Base-by-base conservation (phyloP, 2,329 filamentous ascomycete species). In the Ophiostoma fasciatum region DNA sequence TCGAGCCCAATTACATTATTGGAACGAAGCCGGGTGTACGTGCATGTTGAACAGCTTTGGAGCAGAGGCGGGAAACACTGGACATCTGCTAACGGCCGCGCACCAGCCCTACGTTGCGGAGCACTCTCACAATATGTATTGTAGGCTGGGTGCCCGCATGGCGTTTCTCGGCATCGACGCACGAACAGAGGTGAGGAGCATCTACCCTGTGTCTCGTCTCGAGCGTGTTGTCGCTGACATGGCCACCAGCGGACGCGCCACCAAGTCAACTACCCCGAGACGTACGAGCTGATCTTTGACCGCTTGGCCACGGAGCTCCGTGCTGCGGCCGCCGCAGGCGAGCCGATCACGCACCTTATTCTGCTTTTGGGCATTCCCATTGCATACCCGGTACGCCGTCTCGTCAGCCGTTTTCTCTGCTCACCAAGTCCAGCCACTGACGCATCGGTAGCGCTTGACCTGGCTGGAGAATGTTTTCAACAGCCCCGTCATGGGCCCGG, bases 401-500 rank as follows among this genome's bases (percentile, higher is more conserved):
- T 6, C 25, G 1, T 26, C 13, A 5, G 3, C 4, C 9, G n/a
- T 17, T 28, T 14, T 15, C n/a, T 5, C 4, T 18, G 7, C 14
- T n/a, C 12, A 14, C 5, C 18, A 7, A 4, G 7, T 3, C 9
- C 14, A 4, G 17, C 7, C 15, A 10, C 33, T 39, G 22, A 39
- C 5, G 43, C 12, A 4, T n/a, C 17, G 26, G 7, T 44, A 75
- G 68, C 83, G 88, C 47, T 66, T 94, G 36, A 90, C 87, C n/a
- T 94, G 88, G 88, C 67, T 94, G 5, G 88, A 96, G 54, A 94
- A 94, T 50, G 81, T 94, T 39, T 72, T 96, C 47, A 71, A 71
- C 13, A 92, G 83, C 42, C 87, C 88, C 1, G 47, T 94, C 18
- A 87, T 94, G 51, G 85, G 80, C 0, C 85, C 87, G 0, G 74